A percentile compares a stretch with the other conserved stretches of the same genome.
Conservation (phyloP, 2,329 filamentous ascomycete species). For the Orbilia quercus region DNA sequence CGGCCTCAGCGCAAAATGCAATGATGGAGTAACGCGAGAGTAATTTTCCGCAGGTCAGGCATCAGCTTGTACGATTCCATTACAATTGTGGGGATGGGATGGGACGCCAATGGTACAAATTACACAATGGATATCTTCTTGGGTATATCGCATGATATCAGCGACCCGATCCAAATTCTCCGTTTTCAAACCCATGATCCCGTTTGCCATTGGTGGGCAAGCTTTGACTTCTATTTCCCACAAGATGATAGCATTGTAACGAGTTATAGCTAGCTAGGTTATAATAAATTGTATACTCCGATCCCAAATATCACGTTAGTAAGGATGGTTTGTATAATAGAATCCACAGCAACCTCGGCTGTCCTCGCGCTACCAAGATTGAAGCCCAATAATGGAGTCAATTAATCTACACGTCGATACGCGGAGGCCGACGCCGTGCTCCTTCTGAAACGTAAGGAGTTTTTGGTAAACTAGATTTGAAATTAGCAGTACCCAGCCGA, state of each 20-base stretch:
- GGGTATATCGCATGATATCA: slow-evolving; percentile 7
- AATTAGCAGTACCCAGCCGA: slow-evolving; percentile 48
- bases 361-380: slow-evolving; percentile 38
- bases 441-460: slow-evolving; percentile 51
- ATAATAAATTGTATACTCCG: too few species aligned
- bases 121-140: slow-evolving; percentile 25
- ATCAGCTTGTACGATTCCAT: slow-evolving; percentile 21
- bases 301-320: slow-evolving; percentile 33
- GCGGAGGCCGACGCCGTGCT: slow-evolving; percentile 43
- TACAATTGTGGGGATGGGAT: too few species aligned
- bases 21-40: slow-evolving; percentile 35
- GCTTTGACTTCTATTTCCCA: not conserved
- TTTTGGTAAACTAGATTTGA: slow-evolving; percentile 54
- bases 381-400: slow-evolving; percentile 6
- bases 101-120: slow-evolving; percentile 24
- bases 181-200: slow-evolving; percentile 32
- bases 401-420: slow-evolving; percentile 24
- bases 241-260: slow-evolving; percentile 16
- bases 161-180: slow-evolving; percentile 38
- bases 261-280: slow-evolving; percentile 13
- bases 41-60: slow-evolving; percentile 46
- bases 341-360: slow-evolving; percentile 46
- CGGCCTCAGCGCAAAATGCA: too few species aligned
- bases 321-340: too few species aligned
- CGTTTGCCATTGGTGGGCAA: slow-evolving; percentile 18